Percentiles rank a stretch among this genome's conserved stretches.
phyloP scores from a whole-genome alignment of 192 early-diverging fungal genomes.

The Coemansia sp. region DNA sequence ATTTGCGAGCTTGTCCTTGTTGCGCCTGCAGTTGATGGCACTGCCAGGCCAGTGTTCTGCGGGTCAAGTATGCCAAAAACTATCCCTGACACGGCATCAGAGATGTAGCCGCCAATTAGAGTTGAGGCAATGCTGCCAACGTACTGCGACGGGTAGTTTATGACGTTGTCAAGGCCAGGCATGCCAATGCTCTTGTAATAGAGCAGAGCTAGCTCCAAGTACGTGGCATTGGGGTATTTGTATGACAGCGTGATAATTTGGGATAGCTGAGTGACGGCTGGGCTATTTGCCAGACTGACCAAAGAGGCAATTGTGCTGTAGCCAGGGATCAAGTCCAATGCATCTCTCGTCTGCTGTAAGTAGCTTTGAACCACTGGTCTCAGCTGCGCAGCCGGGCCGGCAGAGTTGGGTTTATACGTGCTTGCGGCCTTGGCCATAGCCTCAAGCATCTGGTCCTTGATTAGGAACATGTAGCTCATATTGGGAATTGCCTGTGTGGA shows the following conservation, averaged over 20 bases:
- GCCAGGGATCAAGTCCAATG: conserved; percentile 16
- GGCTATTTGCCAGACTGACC: conserved; percentile 7
- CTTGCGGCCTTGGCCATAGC: conserved; percentile 9
- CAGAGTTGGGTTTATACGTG: neutral
- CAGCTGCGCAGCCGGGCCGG: neutral
- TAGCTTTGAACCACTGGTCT: neutral
- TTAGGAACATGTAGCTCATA: conserved; percentile 24
- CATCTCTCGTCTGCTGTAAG: conserved; percentile 9
- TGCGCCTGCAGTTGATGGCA: neutral
- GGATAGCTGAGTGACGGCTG: conserved; percentile 6
- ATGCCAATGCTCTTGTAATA: conserved; percentile 41
- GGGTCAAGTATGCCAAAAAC: conserved; percentile 11
- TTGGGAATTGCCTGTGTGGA: conserved; percentile 13
- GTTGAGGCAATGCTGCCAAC: conserved; percentile 28
- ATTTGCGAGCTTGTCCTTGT: neutral
- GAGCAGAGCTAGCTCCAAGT: conserved; percentile 15
- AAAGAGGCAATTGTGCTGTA: conserved; percentile 3
- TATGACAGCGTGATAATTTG: conserved; percentile 24
- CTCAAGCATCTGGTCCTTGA: conserved; percentile 15
- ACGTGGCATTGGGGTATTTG: conserved; percentile 28
- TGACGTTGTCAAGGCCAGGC: conserved; percentile 19
- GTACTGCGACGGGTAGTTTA: conserved; percentile 24
- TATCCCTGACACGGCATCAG: conserved; percentile 16
- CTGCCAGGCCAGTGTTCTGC: neutral
- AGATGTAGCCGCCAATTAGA: conserved; percentile 34